phyloP scores from a whole-genome alignment of 805 yeast species.

The Ogataea angusta region DNA sequence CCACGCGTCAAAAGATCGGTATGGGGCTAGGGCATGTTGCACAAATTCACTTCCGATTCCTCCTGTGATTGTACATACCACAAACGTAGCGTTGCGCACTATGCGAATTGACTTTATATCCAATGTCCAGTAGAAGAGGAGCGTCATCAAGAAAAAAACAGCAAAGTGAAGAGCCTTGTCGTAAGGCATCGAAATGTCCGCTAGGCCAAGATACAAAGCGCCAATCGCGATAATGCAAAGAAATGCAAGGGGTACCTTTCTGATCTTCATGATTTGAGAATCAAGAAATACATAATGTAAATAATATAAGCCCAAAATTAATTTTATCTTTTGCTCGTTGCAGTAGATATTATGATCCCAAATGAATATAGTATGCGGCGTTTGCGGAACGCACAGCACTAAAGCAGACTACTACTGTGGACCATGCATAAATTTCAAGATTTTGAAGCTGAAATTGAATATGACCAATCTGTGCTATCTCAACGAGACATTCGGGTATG shows the following conservation, averaged over 20 bases:
- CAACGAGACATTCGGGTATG: conserved; percentile 17
- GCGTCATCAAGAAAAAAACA: conserved; percentile 43
- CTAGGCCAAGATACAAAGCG: conserved; percentile 47
- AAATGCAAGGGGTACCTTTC: conserved; percentile 1
- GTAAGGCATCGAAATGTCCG: conserved; percentile 42
- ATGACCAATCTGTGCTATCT: conserved; percentile 20
- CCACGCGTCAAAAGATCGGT: conserved; percentile 40
- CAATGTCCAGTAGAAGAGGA: conserved; percentile 45
- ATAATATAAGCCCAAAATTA: not conserved
- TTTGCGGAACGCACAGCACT: conserved; percentile 11
- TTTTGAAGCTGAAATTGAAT: conserved; percentile 24
- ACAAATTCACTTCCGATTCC: conserved; percentile 47
- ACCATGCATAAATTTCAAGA: conserved; percentile 27
- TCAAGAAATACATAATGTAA: not conserved
- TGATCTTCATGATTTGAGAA: conserved; percentile 3
- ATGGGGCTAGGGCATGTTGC: conserved; percentile 43
- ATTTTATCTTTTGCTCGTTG: no score
- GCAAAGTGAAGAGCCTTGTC: conserved; percentile 49
- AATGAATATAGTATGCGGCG: conserved; percentile 18
- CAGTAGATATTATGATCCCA: not conserved
- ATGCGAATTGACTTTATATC: conserved; percentile 35
- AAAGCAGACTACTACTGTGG: conserved; percentile 21
- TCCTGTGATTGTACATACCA: conserved; percentile 42
- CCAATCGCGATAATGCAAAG: not conserved
- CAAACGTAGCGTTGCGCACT: conserved; percentile 34